Percentiles rank a stretch among this genome's conserved stretches.
Evolutionary conservation across 2,329 filamentous ascomycete species (phyloP).

Genomic region (Phialemoniopsis sp.): DNA sequence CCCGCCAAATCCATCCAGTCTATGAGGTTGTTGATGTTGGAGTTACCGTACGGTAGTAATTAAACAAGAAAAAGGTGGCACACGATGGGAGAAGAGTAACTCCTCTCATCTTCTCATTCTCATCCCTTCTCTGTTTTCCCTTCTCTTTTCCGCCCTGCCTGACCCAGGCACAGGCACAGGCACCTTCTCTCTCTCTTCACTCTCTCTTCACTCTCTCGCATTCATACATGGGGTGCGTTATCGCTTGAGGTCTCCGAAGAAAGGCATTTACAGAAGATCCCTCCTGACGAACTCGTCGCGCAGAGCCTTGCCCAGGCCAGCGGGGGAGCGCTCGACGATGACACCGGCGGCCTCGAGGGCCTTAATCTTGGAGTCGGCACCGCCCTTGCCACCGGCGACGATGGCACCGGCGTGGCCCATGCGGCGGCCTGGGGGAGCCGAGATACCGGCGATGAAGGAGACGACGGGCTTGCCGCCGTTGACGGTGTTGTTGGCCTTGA

Average conservation of each 20-base stretch:
- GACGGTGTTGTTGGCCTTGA: slow-evolving; percentile 85
- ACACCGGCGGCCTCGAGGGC: slow-evolving; percentile 92
- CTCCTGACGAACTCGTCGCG: slow-evolving; percentile 94
- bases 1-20: slow-evolving; percentile 16
- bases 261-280: slow-evolving; percentile 73
- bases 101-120: background rate
- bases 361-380: slow-evolving; percentile 95
- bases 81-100: background rate
- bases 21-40: slow-evolving; percentile 11
- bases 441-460: slow-evolving; percentile 98
- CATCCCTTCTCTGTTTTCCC: background rate
- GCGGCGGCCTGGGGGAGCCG: slow-evolving; percentile 88
- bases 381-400: slow-evolving; percentile 95
- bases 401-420: slow-evolving; percentile 99
- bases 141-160: background rate
- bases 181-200: too few species aligned
- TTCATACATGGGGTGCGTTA: slow-evolving; percentile 3
- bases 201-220: background rate
- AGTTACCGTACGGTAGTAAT: slow-evolving; percentile 1
- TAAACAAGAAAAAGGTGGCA: slow-evolving; percentile 1
- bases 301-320: slow-evolving; percentile 85
- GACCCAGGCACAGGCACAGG: slow-evolving; percentile 1
- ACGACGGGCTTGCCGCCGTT: slow-evolving; percentile 89
- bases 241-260: background rate
- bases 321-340: slow-evolving; percentile 92